Percentiles rank a stretch among this genome's conserved stretches.
Conservation (phyloP, 345 rosid species). For the Arabis hirsuta region DNA sequence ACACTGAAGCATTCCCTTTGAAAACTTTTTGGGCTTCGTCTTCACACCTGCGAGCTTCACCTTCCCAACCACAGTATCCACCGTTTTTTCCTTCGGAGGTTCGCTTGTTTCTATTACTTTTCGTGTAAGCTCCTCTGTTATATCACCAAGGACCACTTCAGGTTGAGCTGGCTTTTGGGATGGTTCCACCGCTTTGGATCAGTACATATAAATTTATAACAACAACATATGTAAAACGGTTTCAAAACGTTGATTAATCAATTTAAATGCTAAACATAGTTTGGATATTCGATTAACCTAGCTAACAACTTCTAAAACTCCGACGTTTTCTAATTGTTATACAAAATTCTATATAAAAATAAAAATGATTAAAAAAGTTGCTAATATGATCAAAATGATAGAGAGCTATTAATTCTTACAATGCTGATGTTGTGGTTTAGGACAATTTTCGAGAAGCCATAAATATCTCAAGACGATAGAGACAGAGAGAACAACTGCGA, state of each 20-base stretch:
- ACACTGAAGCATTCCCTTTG: not conserved
- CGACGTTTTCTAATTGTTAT: too few species aligned
- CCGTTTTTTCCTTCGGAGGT: not conserved
- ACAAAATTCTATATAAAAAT: too few species aligned
- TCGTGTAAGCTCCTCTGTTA: not conserved
- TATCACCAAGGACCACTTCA: conserved; percentile 16
- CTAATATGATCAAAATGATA: not conserved
- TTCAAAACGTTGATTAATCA: not conserved
- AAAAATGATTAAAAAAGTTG: too few species aligned
- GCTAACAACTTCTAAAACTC: not conserved
- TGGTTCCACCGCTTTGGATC: not conserved
- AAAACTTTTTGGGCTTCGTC: not conserved
- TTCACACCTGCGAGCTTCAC: not conserved
- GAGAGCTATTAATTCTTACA: not conserved
- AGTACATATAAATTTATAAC: conserved; percentile 6
- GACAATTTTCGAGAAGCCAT: conserved; percentile 1
- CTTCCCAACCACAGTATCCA: not conserved
- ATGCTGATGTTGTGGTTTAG: not conserved
- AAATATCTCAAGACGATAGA: conserved; percentile 18
- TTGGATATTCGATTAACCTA: not conserved
- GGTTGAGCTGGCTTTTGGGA: not conserved
- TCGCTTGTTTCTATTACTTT: not conserved
- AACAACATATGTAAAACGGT: not conserved
- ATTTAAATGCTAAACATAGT: not conserved
- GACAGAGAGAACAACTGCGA: not conserved